Base-by-base conservation (phyloP, 2,329 filamentous ascomycete species). In the Cadophora sp. region DNA sequence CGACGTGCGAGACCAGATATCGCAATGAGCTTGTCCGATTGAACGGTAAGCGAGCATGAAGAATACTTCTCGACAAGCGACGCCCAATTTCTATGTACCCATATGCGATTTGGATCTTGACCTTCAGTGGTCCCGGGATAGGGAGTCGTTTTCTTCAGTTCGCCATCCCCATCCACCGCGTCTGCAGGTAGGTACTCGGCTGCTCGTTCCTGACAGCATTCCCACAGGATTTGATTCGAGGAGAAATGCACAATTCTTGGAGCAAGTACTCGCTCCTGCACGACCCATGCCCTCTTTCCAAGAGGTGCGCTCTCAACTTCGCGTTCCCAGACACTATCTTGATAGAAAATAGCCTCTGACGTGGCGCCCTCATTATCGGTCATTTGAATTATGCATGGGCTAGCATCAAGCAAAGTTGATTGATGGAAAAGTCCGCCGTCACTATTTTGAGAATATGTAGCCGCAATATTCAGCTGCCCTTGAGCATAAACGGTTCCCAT, bases 391-490 rank as follows among this genome's bases (percentile, higher is more conserved):
- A 53, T n/a, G 16, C 40, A 53, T 22, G 61, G 61, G 12, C 61
- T 63, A 22, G 29, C 29, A 4, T 27, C 31, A 9, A 26, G 22
- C 19, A 14, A 22, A 37, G 7, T 50, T 24, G 46, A 37, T n/a
- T 60, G 63, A 16, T 37, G 34, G 29, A 65, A 59, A 0, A 65
- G 53, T 37, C 66, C 66, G 3, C 66, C 66, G 9, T 60, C 29
- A 24, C 55, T 43, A 22, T 64, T 62, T 29, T 53, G 9, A 22
- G 66, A 62, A 19, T 27, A 31, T 2, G 66, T 68, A 1, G 66
- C 62, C 14, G 76, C 60, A 74, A 80, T 53, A 76, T 78, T 56
- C 1, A 66, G 56, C 34, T 53, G 11, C 1, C 53, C 64, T 37
- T 61, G 26, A 6, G 43, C 19, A 48, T 61, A 66, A 16, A 66